Conservation (phyloP, 2,329 filamentous ascomycete species). For the Dothistroma pini region DNA sequence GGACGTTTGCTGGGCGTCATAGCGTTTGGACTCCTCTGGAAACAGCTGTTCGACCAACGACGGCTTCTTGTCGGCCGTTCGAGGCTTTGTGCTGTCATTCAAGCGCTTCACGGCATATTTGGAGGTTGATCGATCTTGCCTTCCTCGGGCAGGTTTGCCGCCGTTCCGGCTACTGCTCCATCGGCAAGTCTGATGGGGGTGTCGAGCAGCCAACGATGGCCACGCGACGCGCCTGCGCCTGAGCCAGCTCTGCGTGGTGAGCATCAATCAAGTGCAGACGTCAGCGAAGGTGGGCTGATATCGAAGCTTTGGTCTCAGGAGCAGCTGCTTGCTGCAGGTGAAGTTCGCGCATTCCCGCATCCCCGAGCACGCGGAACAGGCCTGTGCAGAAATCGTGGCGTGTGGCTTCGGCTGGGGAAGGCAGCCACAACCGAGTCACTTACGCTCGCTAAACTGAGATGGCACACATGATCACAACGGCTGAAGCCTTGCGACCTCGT, state of each 20-base stretch:
- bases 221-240: conserved; percentile 19
- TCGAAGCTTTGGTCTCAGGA: background rate
- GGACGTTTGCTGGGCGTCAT: conserved; percentile 19
- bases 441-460: too few relatives aligned
- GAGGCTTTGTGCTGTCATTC: background rate
- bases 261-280: conserved; percentile 25
- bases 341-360: background rate
- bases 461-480: too few relatives aligned
- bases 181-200: background rate
- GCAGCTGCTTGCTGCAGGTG: background rate
- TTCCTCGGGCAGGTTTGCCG: background rate
- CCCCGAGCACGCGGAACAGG: background rate
- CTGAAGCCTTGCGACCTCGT: too few relatives aligned
- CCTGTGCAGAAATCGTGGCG: background rate
- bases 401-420: background rate
- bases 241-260: conserved; percentile 18
- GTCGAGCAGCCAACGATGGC: conserved; percentile 12
- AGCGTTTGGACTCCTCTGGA: conserved; percentile 46
- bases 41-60: conserved; percentile 52
- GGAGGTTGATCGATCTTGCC: background rate
- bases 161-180: background rate
- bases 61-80: conserved; percentile 20
- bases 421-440: background rate
- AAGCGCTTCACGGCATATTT: background rate
- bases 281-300: conserved; percentile 4